These are phyloP conservation scores for Colletotrichum sp. DNA, from an alignment of 2,329 filamentous ascomycete species.

Conservation along the genomic window DNA sequence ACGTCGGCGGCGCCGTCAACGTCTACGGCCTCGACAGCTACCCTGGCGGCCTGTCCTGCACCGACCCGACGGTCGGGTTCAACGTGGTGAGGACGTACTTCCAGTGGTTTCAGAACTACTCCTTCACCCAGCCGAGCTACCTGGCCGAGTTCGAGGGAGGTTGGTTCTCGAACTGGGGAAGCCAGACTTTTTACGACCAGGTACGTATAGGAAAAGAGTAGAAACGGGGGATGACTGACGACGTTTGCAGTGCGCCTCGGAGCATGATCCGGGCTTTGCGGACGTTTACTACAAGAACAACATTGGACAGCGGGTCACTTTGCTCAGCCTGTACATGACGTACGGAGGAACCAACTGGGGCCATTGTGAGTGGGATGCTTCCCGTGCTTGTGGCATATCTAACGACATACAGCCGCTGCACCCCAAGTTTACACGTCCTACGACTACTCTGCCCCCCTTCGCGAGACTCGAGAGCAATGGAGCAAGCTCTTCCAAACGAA, in stretches of 20 bases:
- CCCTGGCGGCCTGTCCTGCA: slow-evolving; percentile 64
- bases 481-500: slow-evolving; percentile 61
- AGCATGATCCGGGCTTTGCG: slow-evolving; percentile 73
- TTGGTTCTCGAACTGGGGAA: slow-evolving; percentile 59
- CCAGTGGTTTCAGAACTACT: slow-evolving; percentile 62
- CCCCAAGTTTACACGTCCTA: slow-evolving; percentile 64
- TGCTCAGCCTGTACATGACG: slow-evolving; percentile 80
- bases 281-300: slow-evolving; percentile 84
- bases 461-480: slow-evolving; percentile 58
- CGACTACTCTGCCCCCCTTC: slow-evolving; percentile 58
- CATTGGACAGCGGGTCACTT: slow-evolving; percentile 67
- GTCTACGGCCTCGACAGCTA: slow-evolving; percentile 66
- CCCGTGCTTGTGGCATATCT: background rate
- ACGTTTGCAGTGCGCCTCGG: slow-evolving; percentile 59
- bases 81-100: slow-evolving; percentile 53
- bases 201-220: background rate
- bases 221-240: slow-evolving; percentile 54
- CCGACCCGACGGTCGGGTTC: slow-evolving; percentile 51
- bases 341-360: slow-evolving; percentile 87
- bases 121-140: slow-evolving; percentile 56
- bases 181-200: slow-evolving; percentile 52
- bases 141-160: slow-evolving; percentile 60
- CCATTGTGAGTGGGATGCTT: slow-evolving; percentile 43
- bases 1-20: slow-evolving; percentile 55
- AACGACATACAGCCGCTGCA: background rate